Evolutionary conservation across 768 basidiomycete genomes (phyloP).

Genomic region (Trametes sanguinea): DNA sequence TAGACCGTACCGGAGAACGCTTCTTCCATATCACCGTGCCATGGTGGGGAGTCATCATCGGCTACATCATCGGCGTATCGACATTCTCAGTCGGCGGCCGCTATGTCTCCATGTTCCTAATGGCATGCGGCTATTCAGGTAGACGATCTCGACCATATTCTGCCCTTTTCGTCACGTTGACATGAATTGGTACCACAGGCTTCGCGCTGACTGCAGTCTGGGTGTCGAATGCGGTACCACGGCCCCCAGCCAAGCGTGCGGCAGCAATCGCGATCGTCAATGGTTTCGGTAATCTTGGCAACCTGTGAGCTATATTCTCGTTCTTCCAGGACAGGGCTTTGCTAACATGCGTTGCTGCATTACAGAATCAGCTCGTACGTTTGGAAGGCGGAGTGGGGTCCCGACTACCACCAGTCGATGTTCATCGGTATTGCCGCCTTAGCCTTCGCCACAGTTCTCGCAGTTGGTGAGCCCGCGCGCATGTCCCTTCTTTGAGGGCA

Average conservation of each 20-base stretch:
- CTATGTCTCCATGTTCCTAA: conserved; percentile 64
- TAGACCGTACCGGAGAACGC: conserved; percentile 62
- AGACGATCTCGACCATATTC: neutral
- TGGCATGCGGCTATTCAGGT: conserved; percentile 58
- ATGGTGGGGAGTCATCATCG: conserved; percentile 64
- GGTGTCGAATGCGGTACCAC: conserved; percentile 61
- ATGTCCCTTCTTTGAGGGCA: neutral
- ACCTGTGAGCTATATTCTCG: conserved; percentile 40
- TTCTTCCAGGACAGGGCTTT: neutral
- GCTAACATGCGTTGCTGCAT: neutral
- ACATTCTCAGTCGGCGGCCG: conserved; percentile 54
- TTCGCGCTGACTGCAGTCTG: conserved; percentile 54
- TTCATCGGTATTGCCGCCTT: conserved; percentile 45
- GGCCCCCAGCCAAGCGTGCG: conserved; percentile 57
- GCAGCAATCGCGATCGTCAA: conserved; percentile 67
- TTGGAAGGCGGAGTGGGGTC: conserved; percentile 65
- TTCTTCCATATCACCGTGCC: conserved; percentile 59
- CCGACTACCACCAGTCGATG: conserved; percentile 64
- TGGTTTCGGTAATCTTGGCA: conserved; percentile 59
- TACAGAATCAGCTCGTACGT: conserved; percentile 59
- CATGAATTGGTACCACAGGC: conserved; percentile 26
- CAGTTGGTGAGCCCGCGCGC: conserved; percentile 33
- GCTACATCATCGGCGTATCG: conserved; percentile 60
- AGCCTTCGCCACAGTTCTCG: conserved; percentile 34
- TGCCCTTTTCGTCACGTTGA: neutral